Conservation (phyloP, 2,329 filamentous ascomycete genomes). For the Beauveria scarabaeidicola region DNA sequence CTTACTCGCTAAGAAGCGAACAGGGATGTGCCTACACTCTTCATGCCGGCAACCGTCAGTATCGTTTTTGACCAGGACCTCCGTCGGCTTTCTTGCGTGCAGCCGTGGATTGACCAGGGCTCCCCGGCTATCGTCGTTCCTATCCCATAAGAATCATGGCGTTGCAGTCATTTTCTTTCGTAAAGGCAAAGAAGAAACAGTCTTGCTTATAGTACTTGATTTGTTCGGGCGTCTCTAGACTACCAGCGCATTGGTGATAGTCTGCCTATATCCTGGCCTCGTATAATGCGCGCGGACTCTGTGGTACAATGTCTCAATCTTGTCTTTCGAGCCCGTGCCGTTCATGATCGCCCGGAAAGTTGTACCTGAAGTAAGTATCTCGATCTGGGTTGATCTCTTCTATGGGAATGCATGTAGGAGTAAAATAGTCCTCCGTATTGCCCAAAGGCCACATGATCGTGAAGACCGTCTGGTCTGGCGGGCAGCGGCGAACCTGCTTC, state of each 20-base stretch:
- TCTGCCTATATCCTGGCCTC: background rate
- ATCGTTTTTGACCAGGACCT: background rate
- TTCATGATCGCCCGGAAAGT: background rate
- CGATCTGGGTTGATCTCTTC: background rate
- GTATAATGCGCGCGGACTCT: background rate
- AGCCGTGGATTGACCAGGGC: background rate
- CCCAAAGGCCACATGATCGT: conserved; percentile 59
- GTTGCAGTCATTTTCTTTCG: background rate
- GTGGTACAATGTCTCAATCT: background rate
- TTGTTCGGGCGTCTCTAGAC: background rate
- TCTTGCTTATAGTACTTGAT: background rate
- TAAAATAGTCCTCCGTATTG: conserved; percentile 41
- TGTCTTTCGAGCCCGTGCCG: background rate
- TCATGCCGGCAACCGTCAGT: background rate
- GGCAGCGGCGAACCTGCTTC: conserved; percentile 48
- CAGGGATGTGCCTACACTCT: background rate
- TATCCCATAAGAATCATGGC: background rate
- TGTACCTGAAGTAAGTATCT: background rate
- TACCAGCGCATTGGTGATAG: background rate
- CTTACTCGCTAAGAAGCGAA: conserved; percentile 8
- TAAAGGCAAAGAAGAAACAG: too few species aligned
- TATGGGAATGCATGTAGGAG: conserved; percentile 24
- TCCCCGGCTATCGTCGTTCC: background rate
- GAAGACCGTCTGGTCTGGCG: conserved; percentile 45
- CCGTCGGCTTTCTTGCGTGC: background rate